Conservation (phyloP, 371 early-diverging fungal species). For the Rhizopus delemar region DNA sequence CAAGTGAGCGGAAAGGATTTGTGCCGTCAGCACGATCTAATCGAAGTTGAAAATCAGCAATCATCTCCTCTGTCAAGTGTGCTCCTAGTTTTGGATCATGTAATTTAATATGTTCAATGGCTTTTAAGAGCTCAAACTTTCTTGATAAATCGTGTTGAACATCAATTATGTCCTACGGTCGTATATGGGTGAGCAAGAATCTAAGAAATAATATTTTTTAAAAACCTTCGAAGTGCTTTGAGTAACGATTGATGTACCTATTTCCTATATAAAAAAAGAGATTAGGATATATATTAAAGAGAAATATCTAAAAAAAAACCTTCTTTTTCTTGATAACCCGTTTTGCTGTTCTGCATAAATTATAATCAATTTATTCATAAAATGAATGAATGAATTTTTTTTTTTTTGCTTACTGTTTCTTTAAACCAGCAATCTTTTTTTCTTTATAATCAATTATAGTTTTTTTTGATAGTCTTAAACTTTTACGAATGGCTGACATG, state of each 20-base stretch:
- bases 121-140: slow-evolving; percentile 14
- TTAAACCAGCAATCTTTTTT: neutral
- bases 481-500: slow-evolving; percentile 5
- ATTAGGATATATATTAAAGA: too few species aligned
- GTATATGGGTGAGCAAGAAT: too few species aligned
- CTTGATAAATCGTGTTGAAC: neutral
- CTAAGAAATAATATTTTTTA: too few species aligned
- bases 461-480: slow-evolving; percentile 1
- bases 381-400: neutral
- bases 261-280: neutral
- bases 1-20: slow-evolving; percentile 39
- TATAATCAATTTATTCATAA: too few species aligned
- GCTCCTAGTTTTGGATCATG: slow-evolving; percentile 38
- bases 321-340: neutral
- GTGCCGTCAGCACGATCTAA: slow-evolving; percentile 9
- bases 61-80: slow-evolving; percentile 20
- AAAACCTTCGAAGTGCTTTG: neutral
- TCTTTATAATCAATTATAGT: neutral
- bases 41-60: slow-evolving; percentile 17
- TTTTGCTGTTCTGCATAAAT: neutral
- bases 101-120: slow-evolving; percentile 30
- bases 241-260: neutral
- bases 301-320: too few species aligned
- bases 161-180: neutral
- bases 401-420: neutral